Evolutionary conservation across 192 early-diverging fungal species (phyloP).

Genomic region (Martensiomyces pterosporus): DNA sequence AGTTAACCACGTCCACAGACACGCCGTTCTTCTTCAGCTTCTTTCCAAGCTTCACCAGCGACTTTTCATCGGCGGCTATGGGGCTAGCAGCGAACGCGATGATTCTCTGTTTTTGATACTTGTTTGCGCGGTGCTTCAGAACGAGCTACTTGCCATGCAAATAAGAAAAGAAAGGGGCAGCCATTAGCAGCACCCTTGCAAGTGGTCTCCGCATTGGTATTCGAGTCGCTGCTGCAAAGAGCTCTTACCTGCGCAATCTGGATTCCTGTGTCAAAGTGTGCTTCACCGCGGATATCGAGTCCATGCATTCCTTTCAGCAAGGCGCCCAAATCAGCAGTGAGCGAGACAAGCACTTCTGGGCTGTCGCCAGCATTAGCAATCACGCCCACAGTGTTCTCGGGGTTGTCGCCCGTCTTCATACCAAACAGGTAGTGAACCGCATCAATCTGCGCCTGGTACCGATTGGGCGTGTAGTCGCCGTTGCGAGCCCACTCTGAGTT

Average conservation of each 20-base stretch:
- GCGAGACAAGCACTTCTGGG: constrained; percentile 89
- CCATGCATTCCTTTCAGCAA: constrained; percentile 83
- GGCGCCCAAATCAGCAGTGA: constrained; percentile 87
- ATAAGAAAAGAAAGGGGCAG: constrained; percentile 9
- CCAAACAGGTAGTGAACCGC: constrained; percentile 87
- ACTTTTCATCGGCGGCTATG: constrained; percentile 74
- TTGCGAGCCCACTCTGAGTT: constrained; percentile 99
- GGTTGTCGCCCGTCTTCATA: constrained; percentile 86
- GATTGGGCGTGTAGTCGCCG: constrained; percentile 93
- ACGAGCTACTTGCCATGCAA: constrained; percentile 60
- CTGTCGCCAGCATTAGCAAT: constrained; percentile 95
- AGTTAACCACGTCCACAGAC: constrained; percentile 91
- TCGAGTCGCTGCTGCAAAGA: no score
- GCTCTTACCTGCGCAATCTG: constrained; percentile 92
- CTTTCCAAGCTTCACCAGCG: constrained; percentile 86
- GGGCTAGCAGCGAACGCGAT: constrained; percentile 94
- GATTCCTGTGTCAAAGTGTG: constrained; percentile 78
- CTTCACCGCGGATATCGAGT: constrained; percentile 66
- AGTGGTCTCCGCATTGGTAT: no score
- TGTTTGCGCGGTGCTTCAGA: constrained; percentile 96
- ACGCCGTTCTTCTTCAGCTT: constrained; percentile 98
- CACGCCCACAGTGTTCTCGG: constrained; percentile 93
- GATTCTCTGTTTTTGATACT: constrained; percentile 89
- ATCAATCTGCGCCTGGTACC: constrained; percentile 91
- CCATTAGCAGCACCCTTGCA: no score